Conservation (phyloP, 176 grass and related monocot genomes). For the Hordeum vulgare region DNA sequence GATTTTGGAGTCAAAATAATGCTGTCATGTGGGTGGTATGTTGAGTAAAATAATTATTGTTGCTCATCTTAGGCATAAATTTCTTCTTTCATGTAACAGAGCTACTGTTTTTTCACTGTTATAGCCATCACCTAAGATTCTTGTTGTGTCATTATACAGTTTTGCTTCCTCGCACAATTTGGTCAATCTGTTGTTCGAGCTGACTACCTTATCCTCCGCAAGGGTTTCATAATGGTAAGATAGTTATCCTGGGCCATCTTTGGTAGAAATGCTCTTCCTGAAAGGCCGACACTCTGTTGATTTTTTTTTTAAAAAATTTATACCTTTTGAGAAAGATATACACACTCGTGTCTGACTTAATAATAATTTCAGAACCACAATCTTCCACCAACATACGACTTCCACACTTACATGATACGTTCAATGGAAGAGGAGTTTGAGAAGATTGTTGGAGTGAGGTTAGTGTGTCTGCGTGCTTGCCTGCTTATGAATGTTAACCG, state of each 20-base stretch:
- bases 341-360: slow-evolving; percentile 14
- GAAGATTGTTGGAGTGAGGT: slow-evolving; percentile 98
- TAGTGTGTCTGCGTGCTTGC: background rate
- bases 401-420: slow-evolving; percentile 92
- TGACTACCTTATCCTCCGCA: slow-evolving; percentile 91
- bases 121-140: background rate
- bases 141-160: slow-evolving; percentile 40
- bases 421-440: slow-evolving; percentile 99
- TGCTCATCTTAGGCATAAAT: slow-evolving; percentile 4
- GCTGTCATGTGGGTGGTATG: slow-evolving; percentile 79
- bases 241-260: background rate
- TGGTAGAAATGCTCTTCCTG: background rate
- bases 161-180: slow-evolving; percentile 90
- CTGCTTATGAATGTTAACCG: background rate
- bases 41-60: slow-evolving; percentile 7
- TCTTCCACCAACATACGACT: slow-evolving; percentile 76
- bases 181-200: slow-evolving; percentile 89
- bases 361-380: slow-evolving; percentile 75
- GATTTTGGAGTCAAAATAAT: slow-evolving; percentile 68
- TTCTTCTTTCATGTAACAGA: background rate
- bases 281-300: background rate
- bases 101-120: background rate
- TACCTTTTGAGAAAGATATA: background rate
- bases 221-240: slow-evolving; percentile 87
- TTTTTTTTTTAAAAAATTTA: background rate